Evolutionary conservation across 2,329 filamentous ascomycete genomes (phyloP).

Genomic region (Dothidotthia symphoricarpi): DNA sequence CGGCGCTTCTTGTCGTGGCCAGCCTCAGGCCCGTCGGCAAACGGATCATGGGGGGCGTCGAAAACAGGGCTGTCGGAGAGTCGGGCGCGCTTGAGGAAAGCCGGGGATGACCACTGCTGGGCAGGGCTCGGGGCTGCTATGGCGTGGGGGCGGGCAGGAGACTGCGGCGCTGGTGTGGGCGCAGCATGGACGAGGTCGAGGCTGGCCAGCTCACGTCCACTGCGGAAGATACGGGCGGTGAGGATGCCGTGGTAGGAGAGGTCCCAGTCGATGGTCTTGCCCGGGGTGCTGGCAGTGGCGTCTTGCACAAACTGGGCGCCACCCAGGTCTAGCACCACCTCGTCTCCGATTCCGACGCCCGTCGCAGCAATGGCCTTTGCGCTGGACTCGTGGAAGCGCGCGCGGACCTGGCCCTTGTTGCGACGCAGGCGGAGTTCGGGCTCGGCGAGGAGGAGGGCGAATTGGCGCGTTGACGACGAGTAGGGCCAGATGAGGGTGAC

Average conservation of each 20-base stretch:
- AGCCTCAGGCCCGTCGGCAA: constrained; percentile 60
- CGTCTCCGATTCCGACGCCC: constrained; percentile 75
- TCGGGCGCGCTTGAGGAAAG: constrained; percentile 68
- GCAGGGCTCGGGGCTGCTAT: constrained; percentile 8
- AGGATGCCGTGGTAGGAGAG: constrained; percentile 49
- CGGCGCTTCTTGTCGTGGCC: constrained; percentile 66
- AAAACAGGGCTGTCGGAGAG: constrained; percentile 68
- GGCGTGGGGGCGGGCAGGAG: constrained; percentile 20
- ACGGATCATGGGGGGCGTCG: constrained; percentile 62
- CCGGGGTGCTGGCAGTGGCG: constrained; percentile 56
- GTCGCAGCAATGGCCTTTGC: constrained; percentile 67
- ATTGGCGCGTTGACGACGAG: constrained; percentile 69
- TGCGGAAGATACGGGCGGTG: constrained; percentile 42
- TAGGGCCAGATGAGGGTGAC: constrained; percentile 91
- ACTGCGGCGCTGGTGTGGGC: constrained; percentile 27
- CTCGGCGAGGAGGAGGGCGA: constrained; percentile 80
- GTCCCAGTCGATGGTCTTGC: constrained; percentile 59
- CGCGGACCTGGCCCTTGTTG: constrained; percentile 74
- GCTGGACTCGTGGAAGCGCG: constrained; percentile 68
- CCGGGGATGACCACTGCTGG: constrained; percentile 68
- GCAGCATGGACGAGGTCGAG: constrained; percentile 54
- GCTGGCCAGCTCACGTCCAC: constrained; percentile 49
- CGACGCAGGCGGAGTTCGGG: constrained; percentile 78
- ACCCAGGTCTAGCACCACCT: constrained; percentile 65
- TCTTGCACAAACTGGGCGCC: constrained; percentile 64